Conservation (phyloP, 2,329 filamentous ascomycete species). For the Fonsecaea nubica region DNA sequence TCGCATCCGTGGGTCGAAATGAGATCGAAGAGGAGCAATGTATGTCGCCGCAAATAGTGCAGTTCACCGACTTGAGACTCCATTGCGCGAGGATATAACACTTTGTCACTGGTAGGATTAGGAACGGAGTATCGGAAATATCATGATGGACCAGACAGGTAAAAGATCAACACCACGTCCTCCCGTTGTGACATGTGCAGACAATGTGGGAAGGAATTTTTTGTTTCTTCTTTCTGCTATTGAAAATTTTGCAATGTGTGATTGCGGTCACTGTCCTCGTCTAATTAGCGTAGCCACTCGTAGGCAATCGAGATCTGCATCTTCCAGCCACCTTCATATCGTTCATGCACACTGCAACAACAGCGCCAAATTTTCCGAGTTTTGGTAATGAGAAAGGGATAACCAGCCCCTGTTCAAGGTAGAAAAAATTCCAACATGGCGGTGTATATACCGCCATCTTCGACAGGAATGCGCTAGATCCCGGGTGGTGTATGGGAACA, state of each 20-base stretch:
- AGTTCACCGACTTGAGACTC: neutral
- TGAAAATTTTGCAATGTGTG: slow-evolving; percentile 24
- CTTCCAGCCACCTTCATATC: slow-evolving; percentile 15
- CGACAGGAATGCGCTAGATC: neutral
- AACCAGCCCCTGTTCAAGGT: neutral
- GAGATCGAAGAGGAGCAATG: neutral
- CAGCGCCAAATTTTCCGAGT: neutral
- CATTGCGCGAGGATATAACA: neutral
- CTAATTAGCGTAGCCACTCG: neutral
- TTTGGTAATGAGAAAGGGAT: slow-evolving; percentile 7
- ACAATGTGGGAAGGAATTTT: neutral
- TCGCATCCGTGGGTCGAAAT: neutral
- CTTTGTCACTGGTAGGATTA: neutral
- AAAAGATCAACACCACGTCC: slow-evolving; percentile 13
- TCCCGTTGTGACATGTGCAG: slow-evolving; percentile 10
- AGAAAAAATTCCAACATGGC: slow-evolving; percentile 5
- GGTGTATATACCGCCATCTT: slow-evolving; percentile 33
- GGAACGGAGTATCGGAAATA: neutral
- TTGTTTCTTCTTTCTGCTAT: neutral
- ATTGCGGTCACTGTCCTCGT: slow-evolving; percentile 6
- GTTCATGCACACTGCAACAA: slow-evolving; percentile 14
- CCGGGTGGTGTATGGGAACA: slow-evolving; percentile 28
- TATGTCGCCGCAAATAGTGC: neutral
- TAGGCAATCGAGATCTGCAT: neutral
- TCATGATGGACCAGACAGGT: slow-evolving; percentile 6